Evolutionary conservation across 2,329 filamentous ascomycete species (phyloP).

Genomic region (Arthrobotrys sinensis): DNA sequence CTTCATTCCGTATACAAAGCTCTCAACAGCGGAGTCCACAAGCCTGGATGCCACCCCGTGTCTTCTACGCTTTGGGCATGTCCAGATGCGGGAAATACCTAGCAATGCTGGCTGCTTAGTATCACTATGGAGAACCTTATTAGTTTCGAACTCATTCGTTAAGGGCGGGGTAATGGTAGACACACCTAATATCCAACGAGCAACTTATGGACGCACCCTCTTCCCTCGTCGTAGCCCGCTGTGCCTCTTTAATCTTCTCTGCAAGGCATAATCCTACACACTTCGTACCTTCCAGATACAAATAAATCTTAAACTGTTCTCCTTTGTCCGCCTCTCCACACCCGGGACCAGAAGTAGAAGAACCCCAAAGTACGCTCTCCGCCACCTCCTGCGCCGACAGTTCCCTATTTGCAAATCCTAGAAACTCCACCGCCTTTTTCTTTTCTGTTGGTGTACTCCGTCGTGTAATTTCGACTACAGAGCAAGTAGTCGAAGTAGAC

Average conservation of each 20-base stretch:
- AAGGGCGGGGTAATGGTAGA: background rate
- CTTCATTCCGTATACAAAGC: conserved; percentile 65
- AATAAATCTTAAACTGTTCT: conserved; percentile 74
- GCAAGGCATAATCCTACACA: conserved; percentile 76
- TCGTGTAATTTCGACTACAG: conserved; percentile 74
- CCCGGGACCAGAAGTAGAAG: conserved; percentile 61
- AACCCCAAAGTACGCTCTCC: conserved; percentile 74
- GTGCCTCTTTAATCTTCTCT: conserved; percentile 74
- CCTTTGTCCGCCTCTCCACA: conserved; percentile 64
- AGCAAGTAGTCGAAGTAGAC: conserved; percentile 61
- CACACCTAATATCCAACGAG: conserved; percentile 41
- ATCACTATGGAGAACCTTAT: conserved; percentile 8
- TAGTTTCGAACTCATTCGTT: background rate
- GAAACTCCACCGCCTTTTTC: conserved; percentile 72
- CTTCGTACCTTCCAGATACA: conserved; percentile 75
- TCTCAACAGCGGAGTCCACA: conserved; percentile 62
- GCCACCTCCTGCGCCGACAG: conserved; percentile 74
- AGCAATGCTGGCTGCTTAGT: conserved; percentile 62
- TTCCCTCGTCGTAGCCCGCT: conserved; percentile 34
- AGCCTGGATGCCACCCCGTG: conserved; percentile 63
- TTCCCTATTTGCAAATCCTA: conserved; percentile 76
- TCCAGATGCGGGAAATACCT: conserved; percentile 65
- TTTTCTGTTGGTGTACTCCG: conserved; percentile 72
- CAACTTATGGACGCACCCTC: conserved; percentile 39
- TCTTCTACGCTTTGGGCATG: conserved; percentile 63